Conservation (phyloP, 2,329 filamentous ascomycete genomes). For the Sporothrix euskadiensis region DNA sequence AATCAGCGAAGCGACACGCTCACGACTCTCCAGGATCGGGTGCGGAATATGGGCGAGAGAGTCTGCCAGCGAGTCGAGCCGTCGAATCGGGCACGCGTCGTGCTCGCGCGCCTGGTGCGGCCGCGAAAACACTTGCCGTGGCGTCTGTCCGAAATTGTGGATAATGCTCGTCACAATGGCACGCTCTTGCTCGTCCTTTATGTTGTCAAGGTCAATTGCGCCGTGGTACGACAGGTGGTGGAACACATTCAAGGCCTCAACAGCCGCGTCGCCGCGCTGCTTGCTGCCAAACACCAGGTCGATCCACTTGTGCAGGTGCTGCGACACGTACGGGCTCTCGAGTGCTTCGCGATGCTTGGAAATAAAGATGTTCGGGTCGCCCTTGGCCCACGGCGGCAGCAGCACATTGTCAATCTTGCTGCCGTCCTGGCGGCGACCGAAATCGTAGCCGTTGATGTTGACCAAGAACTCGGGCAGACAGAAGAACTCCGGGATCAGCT, state of each 20-base stretch:
- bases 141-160: constrained; percentile 97
- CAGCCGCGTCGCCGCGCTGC: constrained; percentile 86
- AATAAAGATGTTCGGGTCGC: constrained; percentile 93
- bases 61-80: constrained; percentile 76
- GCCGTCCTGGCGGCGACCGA: constrained; percentile 79
- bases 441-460: constrained; percentile 94
- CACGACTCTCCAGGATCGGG: constrained; percentile 72
- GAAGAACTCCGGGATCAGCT: constrained; percentile 96
- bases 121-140: constrained; percentile 86
- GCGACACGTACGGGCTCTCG: constrained; percentile 88
- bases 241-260: constrained; percentile 93
- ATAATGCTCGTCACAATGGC: constrained; percentile 92
- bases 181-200: constrained; percentile 82
- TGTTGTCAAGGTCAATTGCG: constrained; percentile 87
- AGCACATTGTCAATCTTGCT: constrained; percentile 80
- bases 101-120: constrained; percentile 77
- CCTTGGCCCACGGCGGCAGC: constrained; percentile 95
- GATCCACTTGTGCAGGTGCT: constrained; percentile 90
- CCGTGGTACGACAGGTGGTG: constrained; percentile 94
- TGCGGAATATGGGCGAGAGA: constrained; percentile 76
- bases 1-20: constrained; percentile 75
- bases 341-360: constrained; percentile 93
- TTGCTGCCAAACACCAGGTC: constrained; percentile 93
- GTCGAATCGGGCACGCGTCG: constrained; percentile 60
- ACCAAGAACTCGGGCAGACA: constrained; percentile 91